Percentiles rank a stretch among this genome's conserved stretches.
These are phyloP conservation scores for Penicillium sp. DNA, from an alignment of 2,329 filamentous ascomycete species.

Conservation along the genomic window DNA sequence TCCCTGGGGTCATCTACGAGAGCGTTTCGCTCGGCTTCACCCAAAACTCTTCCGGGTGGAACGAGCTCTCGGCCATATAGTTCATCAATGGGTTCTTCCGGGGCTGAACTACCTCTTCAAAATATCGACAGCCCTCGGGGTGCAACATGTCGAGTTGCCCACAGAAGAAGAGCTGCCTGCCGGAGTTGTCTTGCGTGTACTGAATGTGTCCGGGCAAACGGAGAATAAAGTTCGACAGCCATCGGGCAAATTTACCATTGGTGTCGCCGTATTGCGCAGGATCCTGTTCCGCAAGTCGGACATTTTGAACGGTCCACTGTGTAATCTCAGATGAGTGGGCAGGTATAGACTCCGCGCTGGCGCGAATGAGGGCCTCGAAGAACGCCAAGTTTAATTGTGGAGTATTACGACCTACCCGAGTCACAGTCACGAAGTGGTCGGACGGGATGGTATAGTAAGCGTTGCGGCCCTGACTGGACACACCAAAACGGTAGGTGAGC, in stretches of 20 bases:
- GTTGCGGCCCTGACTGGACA: background rate
- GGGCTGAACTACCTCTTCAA: conserved; percentile 31
- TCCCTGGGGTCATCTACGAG: too few species aligned
- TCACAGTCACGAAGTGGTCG: conserved; percentile 40
- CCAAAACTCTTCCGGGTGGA: conserved; percentile 17
- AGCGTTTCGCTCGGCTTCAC: conserved; percentile 6
- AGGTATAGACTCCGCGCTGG: conserved; percentile 45
- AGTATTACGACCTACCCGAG: conserved; percentile 27
- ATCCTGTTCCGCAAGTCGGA: conserved; percentile 4
- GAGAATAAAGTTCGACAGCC: conserved; percentile 43
- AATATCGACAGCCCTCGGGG: conserved; percentile 27
- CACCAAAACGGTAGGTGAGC: conserved; percentile 26
- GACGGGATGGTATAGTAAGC: conserved; percentile 34
- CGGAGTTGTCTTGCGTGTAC: conserved; percentile 16
- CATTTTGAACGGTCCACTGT: conserved; percentile 38
- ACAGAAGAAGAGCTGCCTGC: conserved; percentile 30
- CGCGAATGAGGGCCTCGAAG: conserved; percentile 41
- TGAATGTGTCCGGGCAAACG: conserved; percentile 32
- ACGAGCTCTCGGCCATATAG: conserved; percentile 32
- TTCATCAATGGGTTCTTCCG: conserved; percentile 15
- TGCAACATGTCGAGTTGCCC: conserved; percentile 26
- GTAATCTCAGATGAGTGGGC: conserved; percentile 40
- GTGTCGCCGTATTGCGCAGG: conserved; percentile 8
- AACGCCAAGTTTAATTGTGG: conserved; percentile 25
- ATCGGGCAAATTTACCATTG: conserved; percentile 33